Base-by-base conservation (phyloP, 1,284 basidiomycete genomes). In the Stereum hirsutum region DNA sequence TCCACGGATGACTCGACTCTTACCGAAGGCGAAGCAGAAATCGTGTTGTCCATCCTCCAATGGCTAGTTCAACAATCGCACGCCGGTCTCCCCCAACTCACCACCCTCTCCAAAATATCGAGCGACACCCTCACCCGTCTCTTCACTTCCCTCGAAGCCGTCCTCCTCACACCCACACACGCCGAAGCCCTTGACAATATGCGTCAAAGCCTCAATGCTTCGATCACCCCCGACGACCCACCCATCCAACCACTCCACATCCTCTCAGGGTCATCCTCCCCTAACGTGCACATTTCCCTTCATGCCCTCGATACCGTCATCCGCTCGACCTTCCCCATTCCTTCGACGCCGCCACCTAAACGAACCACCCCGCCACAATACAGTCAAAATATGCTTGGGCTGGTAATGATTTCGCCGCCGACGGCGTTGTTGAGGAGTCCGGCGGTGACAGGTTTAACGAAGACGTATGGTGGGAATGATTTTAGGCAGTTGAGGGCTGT, bases 401-500 rank as follows among this genome's bases (percentile, higher is more conserved):
- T 69, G 27, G 68, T 78, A 20, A 69, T 79, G 4, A 70, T 81
- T 17, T 83, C 81, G 1, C 85, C 85, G 2, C 80, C 81, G 8
- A 76, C 77, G 4, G 75, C 82, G 7, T 52, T 88, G 15, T 64
- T 89, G 36, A 71, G 84, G 36, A 83, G 81, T 1, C 82, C 84
- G 0, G 80, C 77, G 2, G 75, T 78, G 20, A 82, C 81, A 1
- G 81, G 82, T n/a, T 66, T 89, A 25, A 87, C 86, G 14, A 89
- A 88, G 63, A 87, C 72, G 46, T 89, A 89, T 52, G 58, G 57
- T 19, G 81, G 74, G 56, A 87, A 89, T 52, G 85, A 88, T 57
- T 89, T 89, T 52, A 68, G 85, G 45, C 74, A 83, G 55, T 63
- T 87, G 50, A 68, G 85, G 41, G 78, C 81, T 57, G 63, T 68